phyloP scores from a whole-genome alignment of 139 green algal species.

The Coelastrella sp. region DNA sequence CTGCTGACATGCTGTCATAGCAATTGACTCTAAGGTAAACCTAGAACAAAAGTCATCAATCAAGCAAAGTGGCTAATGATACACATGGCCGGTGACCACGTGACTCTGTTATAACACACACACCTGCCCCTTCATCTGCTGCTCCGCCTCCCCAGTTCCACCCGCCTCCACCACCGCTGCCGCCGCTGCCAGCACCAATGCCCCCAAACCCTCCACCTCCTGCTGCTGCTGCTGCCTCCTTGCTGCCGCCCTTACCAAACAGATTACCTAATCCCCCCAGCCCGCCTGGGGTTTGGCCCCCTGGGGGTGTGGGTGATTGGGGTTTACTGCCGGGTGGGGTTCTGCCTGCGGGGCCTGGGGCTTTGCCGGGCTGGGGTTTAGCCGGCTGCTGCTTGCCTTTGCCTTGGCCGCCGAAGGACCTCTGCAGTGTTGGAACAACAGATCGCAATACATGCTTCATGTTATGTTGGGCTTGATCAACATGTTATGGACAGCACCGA shows the following conservation, averaged over 20 bases:
- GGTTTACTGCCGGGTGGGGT: neutral
- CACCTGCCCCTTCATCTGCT: constrained; percentile 32
- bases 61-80: too few relatives aligned
- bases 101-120: too few relatives aligned
- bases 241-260: constrained; percentile 16
- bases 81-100: too few relatives aligned
- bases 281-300: constrained; percentile 1
- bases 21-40: too few relatives aligned
- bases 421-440: neutral
- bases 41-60: too few relatives aligned
- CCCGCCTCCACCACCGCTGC: constrained; percentile 33
- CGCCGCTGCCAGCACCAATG: neutral
- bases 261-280: constrained; percentile 8
- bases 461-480: too few relatives aligned
- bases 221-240: constrained; percentile 1
- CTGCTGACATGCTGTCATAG: too few relatives aligned
- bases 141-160: constrained; percentile 41
- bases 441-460: neutral
- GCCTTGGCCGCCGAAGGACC: constrained; percentile 24
- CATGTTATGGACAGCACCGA: too few relatives aligned
- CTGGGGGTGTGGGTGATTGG: neutral
- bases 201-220: constrained; percentile 29
- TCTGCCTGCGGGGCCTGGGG: too few relatives aligned
- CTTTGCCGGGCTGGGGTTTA: too few relatives aligned
- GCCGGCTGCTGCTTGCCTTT: constrained; percentile 29